These are phyloP conservation scores for Rutidosis leptorrhynchoides DNA, from an alignment of 129 eudicot species.

Conservation along the genomic window DNA sequence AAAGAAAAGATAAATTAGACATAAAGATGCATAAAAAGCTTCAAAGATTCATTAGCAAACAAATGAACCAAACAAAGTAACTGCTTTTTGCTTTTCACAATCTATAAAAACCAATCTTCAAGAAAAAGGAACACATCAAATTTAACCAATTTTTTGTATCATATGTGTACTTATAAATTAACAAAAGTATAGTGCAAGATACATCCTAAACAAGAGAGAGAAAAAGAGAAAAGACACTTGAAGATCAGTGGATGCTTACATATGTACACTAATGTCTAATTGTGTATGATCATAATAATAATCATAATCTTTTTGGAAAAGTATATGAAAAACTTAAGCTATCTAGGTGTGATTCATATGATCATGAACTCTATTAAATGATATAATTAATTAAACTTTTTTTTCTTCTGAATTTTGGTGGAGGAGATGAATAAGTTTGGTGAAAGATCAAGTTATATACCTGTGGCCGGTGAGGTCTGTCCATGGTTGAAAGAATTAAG, in stretches of 20 bases:
- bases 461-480: slow-evolving; percentile 70
- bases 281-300: slow-evolving; percentile 20
- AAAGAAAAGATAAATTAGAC: slow-evolving; percentile 26
- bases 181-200: slow-evolving; percentile 34
- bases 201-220: slow-evolving; percentile 31
- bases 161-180: slow-evolving; percentile 9
- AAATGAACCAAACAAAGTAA: slow-evolving; percentile 40
- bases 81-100: slow-evolving; percentile 37
- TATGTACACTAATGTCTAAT: slow-evolving; percentile 6
- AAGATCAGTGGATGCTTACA: slow-evolving; percentile 33
- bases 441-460: slow-evolving; percentile 36
- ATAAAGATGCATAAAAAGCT: slow-evolving; percentile 32
- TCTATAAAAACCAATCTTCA: slow-evolving; percentile 34
- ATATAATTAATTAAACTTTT: slow-evolving; percentile 7
- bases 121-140: slow-evolving; percentile 28
- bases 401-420: slow-evolving; percentile 10
- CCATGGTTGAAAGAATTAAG: slow-evolving; percentile 35
- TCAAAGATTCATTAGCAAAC: slow-evolving; percentile 37
- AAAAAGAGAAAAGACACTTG: slow-evolving; percentile 33
- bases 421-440: slow-evolving; percentile 15
- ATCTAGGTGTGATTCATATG: slow-evolving; percentile 23
- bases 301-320: slow-evolving; percentile 8
- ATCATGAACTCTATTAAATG: slow-evolving; percentile 21
- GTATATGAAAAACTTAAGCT: background rate
- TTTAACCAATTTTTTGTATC: slow-evolving; percentile 2